Conservation (phyloP, 2,329 filamentous ascomycete genomes). For the Zymoseptoria ardabiliae region DNA sequence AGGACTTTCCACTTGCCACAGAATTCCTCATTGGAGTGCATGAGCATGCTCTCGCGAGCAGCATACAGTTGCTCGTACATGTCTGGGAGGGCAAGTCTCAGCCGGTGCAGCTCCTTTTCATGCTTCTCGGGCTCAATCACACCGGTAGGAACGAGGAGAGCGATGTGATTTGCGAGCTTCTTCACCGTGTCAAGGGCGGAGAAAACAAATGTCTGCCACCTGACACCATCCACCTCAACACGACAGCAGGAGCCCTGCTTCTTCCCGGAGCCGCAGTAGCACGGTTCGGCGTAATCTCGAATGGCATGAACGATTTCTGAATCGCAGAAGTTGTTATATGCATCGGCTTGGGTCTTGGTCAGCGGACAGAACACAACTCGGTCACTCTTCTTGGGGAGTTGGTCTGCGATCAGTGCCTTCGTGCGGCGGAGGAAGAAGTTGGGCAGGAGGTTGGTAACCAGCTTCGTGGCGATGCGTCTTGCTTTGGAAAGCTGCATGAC, state of each 20-base stretch:
- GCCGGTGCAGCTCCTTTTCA: slow-evolving; percentile 64
- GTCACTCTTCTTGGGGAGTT: slow-evolving; percentile 91
- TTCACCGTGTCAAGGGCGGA: slow-evolving; percentile 75
- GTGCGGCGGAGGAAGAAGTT: slow-evolving; percentile 86
- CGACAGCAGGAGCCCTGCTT: slow-evolving; percentile 79
- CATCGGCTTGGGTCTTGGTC: slow-evolving; percentile 69
- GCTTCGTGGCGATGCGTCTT: slow-evolving; percentile 71
- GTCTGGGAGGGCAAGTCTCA: slow-evolving; percentile 68
- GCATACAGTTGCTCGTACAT: slow-evolving; percentile 67
- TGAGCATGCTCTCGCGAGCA: slow-evolving; percentile 69
- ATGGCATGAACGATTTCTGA: slow-evolving; percentile 65
- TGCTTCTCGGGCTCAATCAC: slow-evolving; percentile 65
- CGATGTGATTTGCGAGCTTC: slow-evolving; percentile 89
- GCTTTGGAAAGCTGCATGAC: slow-evolving; percentile 72
- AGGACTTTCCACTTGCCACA: slow-evolving; percentile 97
- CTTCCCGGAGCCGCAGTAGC: slow-evolving; percentile 61
- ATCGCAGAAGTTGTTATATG: slow-evolving; percentile 75
- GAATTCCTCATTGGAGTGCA: slow-evolving; percentile 78
- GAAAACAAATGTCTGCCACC: slow-evolving; percentile 75
- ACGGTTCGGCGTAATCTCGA: slow-evolving; percentile 58
- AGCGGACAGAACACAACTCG: slow-evolving; percentile 91
- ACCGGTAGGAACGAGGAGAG: slow-evolving; percentile 66
- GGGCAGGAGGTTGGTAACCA: slow-evolving; percentile 81
- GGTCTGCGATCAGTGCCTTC: slow-evolving; percentile 85
- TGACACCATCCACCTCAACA: slow-evolving; percentile 49